Conservation (phyloP, 257 asterid genomes). For the Lycium barbarum region DNA sequence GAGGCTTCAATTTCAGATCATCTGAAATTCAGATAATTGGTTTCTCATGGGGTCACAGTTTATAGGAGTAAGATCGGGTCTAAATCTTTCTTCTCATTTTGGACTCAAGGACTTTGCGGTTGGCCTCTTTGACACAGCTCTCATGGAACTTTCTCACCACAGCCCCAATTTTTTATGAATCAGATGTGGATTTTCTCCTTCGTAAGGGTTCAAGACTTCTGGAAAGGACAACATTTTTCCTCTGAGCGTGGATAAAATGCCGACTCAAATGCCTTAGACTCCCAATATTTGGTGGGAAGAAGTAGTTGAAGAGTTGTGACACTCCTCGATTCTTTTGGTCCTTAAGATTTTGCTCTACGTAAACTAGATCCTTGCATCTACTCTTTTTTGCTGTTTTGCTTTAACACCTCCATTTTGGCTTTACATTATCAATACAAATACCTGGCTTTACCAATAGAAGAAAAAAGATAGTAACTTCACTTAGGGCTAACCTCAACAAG, state of each 20-base stretch:
- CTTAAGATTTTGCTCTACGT: background rate
- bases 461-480: conserved; percentile 12
- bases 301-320: background rate
- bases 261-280: background rate
- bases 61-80: background rate
- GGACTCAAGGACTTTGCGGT: background rate
- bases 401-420: background rate
- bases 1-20: background rate
- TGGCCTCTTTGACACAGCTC: background rate
- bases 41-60: background rate
- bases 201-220: background rate
- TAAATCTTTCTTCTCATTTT: background rate
- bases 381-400: background rate
- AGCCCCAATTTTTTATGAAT: background rate
- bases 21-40: background rate
- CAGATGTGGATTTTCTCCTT: background rate
- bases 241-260: background rate
- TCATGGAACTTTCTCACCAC: background rate
- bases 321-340: conserved; percentile 1
- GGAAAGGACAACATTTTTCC: background rate
- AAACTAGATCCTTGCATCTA: background rate
- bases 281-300: background rate
- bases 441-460: background rate
- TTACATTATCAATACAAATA: background rate
- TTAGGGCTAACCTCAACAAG: conserved; percentile 64